These are phyloP conservation scores for Tricladium varicosporioides DNA, from an alignment of 2,329 filamentous ascomycete genomes.

Conservation along the genomic window DNA sequence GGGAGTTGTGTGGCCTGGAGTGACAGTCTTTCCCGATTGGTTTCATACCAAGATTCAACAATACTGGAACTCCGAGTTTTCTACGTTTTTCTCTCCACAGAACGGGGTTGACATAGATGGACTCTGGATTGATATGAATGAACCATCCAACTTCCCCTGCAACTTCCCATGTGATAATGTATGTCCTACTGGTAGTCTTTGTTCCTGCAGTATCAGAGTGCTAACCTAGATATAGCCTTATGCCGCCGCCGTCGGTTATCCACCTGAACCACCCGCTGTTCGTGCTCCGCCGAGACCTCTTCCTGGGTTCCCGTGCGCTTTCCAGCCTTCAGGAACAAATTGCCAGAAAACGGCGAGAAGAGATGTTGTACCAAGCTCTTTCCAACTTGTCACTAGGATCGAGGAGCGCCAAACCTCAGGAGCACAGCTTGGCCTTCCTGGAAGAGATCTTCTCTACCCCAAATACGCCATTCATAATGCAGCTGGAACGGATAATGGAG, in stretches of 20 bases:
- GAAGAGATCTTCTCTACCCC: conserved; percentile 62
- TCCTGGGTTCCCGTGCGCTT: conserved; percentile 65
- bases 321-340: conserved; percentile 55
- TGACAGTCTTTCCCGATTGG: conserved; percentile 74
- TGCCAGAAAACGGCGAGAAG: conserved; percentile 33
- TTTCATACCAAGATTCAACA: conserved; percentile 61
- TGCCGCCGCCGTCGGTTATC: conserved; percentile 44
- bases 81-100: conserved; percentile 59
- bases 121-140: conserved; percentile 74
- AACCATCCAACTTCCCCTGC: conserved; percentile 50
- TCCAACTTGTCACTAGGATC: not conserved
- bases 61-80: conserved; percentile 72
- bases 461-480: conserved; percentile 65
- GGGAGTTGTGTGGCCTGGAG: conserved; percentile 76
- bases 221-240: conserved; percentile 18
- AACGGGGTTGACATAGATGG: conserved; percentile 73
- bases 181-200: not conserved
- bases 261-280: conserved; percentile 62
- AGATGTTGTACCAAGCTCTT: conserved; percentile 7
- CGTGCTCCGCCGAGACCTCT: conserved; percentile 62
- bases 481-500: conserved; percentile 47
- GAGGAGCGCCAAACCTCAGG: conserved; percentile 29
- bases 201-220: not conserved
- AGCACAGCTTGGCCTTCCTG: conserved; percentile 55
- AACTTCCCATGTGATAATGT: conserved; percentile 52